Evolutionary conservation across 2,329 filamentous ascomycete genomes (phyloP).

Genomic region (Aspergillaceae sp.): DNA sequence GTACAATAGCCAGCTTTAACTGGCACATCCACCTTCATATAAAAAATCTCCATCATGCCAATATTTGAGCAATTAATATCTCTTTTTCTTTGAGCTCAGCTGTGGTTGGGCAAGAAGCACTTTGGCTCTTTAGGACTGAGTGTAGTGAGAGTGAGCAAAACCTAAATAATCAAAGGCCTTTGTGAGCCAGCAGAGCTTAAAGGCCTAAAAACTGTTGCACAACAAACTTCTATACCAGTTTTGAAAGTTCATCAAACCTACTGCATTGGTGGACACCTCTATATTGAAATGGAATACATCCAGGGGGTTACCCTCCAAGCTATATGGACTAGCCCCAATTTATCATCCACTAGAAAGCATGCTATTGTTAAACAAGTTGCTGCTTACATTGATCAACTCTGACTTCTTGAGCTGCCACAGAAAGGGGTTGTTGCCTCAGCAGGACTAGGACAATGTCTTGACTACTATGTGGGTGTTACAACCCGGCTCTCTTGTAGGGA

Average conservation of each 20-base stretch:
- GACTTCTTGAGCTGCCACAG: constrained; percentile 15
- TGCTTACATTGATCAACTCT: constrained; percentile 16
- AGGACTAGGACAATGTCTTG: constrained; percentile 13
- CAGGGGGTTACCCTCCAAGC: constrained; percentile 1
- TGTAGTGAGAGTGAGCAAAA: constrained; percentile 7
- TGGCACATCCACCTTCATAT: neutral
- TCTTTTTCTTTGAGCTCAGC: neutral
- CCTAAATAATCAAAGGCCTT: constrained; percentile 6
- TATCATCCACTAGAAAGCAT: constrained; percentile 7
- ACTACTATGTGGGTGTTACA: constrained; percentile 15
- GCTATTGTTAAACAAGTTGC: constrained; percentile 13
- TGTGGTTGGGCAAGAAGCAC: neutral
- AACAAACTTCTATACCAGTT: constrained; percentile 1
- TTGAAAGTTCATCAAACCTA: constrained; percentile 2
- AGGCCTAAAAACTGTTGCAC: constrained; percentile 1
- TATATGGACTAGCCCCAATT: neutral
- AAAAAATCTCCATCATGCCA: constrained; percentile 1
- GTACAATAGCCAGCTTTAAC: neutral
- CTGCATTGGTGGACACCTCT: neutral
- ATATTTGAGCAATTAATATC: neutral
- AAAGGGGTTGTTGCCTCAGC: constrained; percentile 15
- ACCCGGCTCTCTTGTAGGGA: too few relatives aligned
- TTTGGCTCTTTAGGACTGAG: neutral
- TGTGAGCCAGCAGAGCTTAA: constrained; percentile 4
- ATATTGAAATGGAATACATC: constrained; percentile 5